Evolutionary conservation across 139 green algal species (phyloP), one percentile per base, ranked within the genome.

Genomic region (Chlamydomonas sp.): DNA sequence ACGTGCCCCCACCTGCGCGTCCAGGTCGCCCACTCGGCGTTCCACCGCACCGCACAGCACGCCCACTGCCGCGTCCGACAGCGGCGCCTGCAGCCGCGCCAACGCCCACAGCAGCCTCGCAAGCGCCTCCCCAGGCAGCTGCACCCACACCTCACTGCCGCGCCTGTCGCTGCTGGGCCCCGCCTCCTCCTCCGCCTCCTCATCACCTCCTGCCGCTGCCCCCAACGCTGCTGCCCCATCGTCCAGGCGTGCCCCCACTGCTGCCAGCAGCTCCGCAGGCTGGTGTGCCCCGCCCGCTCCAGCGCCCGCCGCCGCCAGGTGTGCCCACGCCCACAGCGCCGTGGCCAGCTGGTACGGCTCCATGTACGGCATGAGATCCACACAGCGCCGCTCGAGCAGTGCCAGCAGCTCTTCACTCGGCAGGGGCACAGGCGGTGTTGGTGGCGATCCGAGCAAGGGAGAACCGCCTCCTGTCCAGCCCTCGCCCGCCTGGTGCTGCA

Each of bases 281-380:
- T 2, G n/a, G 64, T 76, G 79, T 2, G 10, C 63, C 10, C 64
- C 64, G 64, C 64, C 64, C 64, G 31, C 31, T 49, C 31, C 31
- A 49, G 31, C 31, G 31, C 31, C 31, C 31, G 31, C 31, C 31
- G 31, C 31, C 31, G 9, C 10, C 49, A 76, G 64, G 64, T 76
- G 79, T 4, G 79, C 66, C 12, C 75, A 84, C 31, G 9, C 63
- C 79, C 79, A 84, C 79, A 84, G 9, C 79, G 76, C 63, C 49
- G 79, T 84, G 18, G 64, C 79, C 79, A 84, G 2, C 79, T 84
- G 79, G 79, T 84, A 76, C 2, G 79, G 49, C 49, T 31, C 31
- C 4, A 5, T 72, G n/a, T 5, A 1, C 14, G 63, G 63, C 79
- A 84, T 31, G 63, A 84, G 31, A n/a, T n/a, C 14, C 31, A 84